phyloP scores from a whole-genome alignment of 306 rosid genomes.

The Pyrus pyrifolia region DNA sequence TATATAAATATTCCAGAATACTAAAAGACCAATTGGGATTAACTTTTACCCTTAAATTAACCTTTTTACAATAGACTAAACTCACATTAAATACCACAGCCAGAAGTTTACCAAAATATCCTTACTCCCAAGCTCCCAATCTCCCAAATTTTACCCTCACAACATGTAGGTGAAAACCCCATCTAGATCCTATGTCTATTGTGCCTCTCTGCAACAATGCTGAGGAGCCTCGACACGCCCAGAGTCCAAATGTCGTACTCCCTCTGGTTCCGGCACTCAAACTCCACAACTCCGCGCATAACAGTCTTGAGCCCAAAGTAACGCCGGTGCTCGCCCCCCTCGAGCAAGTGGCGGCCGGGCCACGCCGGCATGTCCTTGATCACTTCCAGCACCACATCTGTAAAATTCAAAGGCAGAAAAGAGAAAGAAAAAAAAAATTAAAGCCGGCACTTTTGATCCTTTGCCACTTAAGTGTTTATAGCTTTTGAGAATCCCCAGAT shows the following conservation, averaged over 20 bases:
- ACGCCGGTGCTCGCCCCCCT: conserved; percentile 78
- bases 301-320: conserved; percentile 83
- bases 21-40: conserved; percentile 33
- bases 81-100: conserved; percentile 22
- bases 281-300: conserved; percentile 72
- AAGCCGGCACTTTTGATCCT: conserved; percentile 24
- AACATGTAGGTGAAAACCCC: neutral
- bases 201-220: conserved; percentile 55
- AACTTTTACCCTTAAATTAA: conserved; percentile 36
- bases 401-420: conserved; percentile 15
- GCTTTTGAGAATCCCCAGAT: conserved; percentile 84
- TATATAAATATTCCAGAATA: conserved; percentile 30
- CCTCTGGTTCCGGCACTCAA: conserved; percentile 71
- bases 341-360: conserved; percentile 88
- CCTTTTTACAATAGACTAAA: conserved; percentile 42
- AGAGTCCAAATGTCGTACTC: conserved; percentile 92
- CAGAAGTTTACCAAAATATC: conserved; percentile 23
- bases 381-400: conserved; percentile 77
- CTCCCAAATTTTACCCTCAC: conserved; percentile 15
- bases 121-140: conserved; percentile 1
- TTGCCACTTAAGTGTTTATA: conserved; percentile 28
- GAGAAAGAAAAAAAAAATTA: neutral
- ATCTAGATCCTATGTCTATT: conserved; percentile 42
- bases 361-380: conserved; percentile 83
- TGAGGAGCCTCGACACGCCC: conserved; percentile 76